Evolutionary conservation across 1,139 yeast species (phyloP), one percentile per base, ranked within the genome.

Genomic region (Arxiozyma bovina): DNA sequence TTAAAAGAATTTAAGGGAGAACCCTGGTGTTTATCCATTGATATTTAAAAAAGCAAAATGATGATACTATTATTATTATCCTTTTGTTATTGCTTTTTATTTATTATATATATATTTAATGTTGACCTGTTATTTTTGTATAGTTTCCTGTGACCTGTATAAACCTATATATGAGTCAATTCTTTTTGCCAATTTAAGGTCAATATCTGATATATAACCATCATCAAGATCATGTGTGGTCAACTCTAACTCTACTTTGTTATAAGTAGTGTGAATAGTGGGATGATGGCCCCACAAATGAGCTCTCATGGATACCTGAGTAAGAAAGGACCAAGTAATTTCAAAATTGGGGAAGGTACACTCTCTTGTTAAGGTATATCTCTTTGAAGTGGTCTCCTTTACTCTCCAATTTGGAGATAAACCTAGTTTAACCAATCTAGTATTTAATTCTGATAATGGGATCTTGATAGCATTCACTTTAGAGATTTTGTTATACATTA

Each of bases 211-310:
- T 18, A 87, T 66, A 4, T 78, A 77, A 46, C 75, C 74, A 4
- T 78, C 78, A 45, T 75, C 74, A 0, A 75, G 73, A 63, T 87
- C 96, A 63, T 87, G 95, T 0, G 95, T 87, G 3, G 85, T 79
- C 46, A 87, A 68, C 38, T 75, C 74, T 3, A 87, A 61, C 17
- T 73, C 73, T 0, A 87, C 88, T 47, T 73, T 70, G 61, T 82
- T 87, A 64, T 87, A 87, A 0, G 82, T 76, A 1, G 84, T 84
- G 0, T 73, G 73, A 4, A 85, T 80, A 0, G 82, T 80, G 0
- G 96, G 95, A 65, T 88, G 96, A 63, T 88, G 96, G 30, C 82
- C 84, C 63, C 74, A 70, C 1, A 73, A 62, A 63, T 85, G 87
- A 0, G 89, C 77, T 49, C 81, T 72, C 70, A 80, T 70, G 1